Percentiles rank a stretch among this genome's conserved stretches.
Evolutionary conservation across 768 basidiomycete species (phyloP).

Genomic region (Calocybe cyanea): DNA sequence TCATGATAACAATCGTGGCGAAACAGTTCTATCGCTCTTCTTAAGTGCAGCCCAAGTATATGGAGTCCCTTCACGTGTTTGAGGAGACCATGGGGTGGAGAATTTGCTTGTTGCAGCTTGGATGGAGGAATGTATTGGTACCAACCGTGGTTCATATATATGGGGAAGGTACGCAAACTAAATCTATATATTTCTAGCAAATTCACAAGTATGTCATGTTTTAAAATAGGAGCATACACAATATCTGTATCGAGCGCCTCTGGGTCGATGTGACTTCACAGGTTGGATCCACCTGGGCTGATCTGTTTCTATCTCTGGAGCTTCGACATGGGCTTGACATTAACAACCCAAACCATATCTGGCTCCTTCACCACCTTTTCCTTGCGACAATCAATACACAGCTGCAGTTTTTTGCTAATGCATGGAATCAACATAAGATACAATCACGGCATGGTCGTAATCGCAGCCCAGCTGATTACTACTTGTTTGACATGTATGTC

Average conservation of each 20-base stretch:
- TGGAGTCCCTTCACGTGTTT: conserved; percentile 27
- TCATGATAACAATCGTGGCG: conserved; percentile 33
- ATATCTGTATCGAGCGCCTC: conserved; percentile 32
- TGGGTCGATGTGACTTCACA: too few species aligned
- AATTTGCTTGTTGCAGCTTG: conserved; percentile 31
- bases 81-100: conserved; percentile 38
- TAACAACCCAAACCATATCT: too few species aligned
- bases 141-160: conserved; percentile 27
- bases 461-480: conserved; percentile 3
- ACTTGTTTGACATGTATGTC: background rate
- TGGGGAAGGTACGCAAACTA: conserved; percentile 20
- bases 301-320: conserved; percentile 28
- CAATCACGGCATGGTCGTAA: conserved; percentile 4
- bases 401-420: conserved; percentile 1
- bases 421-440: conserved; percentile 6
- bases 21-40: conserved; percentile 34
- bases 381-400: conserved; percentile 21
- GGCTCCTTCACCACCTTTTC: conserved; percentile 37
- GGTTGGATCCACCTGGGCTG: conserved; percentile 29
- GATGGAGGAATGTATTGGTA: conserved; percentile 12
- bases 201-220: background rate
- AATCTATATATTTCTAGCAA: conserved; percentile 9
- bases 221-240: background rate
- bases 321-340: too few species aligned
- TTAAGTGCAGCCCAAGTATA: conserved; percentile 15